Evolutionary conservation across 352 stramenopile genomes (phyloP).

Genomic region (Salisapilia sapeloensis): DNA sequence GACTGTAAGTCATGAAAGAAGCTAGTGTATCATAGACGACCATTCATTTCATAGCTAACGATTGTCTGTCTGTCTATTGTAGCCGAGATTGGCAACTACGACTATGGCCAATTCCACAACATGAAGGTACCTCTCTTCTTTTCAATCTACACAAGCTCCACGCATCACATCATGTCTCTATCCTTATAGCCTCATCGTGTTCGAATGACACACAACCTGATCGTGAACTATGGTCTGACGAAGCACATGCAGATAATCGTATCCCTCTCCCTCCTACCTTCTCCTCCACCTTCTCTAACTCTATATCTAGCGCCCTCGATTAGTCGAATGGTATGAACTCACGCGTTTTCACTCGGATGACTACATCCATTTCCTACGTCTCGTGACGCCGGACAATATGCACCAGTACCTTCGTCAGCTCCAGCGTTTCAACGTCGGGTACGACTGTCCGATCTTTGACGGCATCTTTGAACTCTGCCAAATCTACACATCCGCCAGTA

Average conservation of each 20-base stretch:
- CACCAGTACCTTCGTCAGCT: slow-evolving; percentile 88
- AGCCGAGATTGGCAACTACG: slow-evolving; percentile 97
- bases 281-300: neutral
- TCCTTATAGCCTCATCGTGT: slow-evolving; percentile 93
- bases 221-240: slow-evolving; percentile 99
- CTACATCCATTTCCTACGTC: slow-evolving; percentile 99
- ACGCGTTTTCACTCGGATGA: slow-evolving; percentile 99
- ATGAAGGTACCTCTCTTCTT: slow-evolving; percentile 54
- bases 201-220: slow-evolving; percentile 98
- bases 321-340: slow-evolving; percentile 93
- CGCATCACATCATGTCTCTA: no score
- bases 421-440: slow-evolving; percentile 96
- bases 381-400: slow-evolving; percentile 98
- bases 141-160: no score
- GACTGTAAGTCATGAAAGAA: slow-evolving; percentile 30
- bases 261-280: slow-evolving; percentile 9
- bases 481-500: slow-evolving; percentile 93
- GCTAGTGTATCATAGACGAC: neutral
- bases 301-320: slow-evolving; percentile 63
- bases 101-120: slow-evolving; percentile 92
- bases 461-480: slow-evolving; percentile 98
- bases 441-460: slow-evolving; percentile 99
- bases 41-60: neutral
- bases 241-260: slow-evolving; percentile 98
- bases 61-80: neutral